Conservation (phyloP, 192 early-diverging fungal species). For the Ambispora gerdemannii region DNA sequence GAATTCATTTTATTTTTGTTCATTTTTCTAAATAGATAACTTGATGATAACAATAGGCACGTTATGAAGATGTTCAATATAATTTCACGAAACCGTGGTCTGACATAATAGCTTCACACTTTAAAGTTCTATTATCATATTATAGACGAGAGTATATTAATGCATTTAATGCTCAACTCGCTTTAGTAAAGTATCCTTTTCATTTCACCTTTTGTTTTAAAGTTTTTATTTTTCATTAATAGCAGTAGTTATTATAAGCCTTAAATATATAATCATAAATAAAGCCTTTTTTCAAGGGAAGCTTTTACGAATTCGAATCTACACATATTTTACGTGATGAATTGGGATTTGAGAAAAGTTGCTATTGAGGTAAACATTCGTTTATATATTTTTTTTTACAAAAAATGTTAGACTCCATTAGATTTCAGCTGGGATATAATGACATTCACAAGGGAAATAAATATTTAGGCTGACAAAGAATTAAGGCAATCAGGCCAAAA, state of each 20-base stretch:
- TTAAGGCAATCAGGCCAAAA: conserved; percentile 43
- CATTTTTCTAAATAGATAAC: neutral
- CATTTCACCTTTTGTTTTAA: neutral
- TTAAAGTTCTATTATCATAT: conserved; percentile 35
- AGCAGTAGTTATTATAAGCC: neutral
- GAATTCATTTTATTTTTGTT: neutral
- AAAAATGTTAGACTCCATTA: neutral
- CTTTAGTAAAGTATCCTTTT: conserved; percentile 39
- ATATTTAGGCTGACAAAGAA: conserved; percentile 52
- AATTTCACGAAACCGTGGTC: conserved; percentile 41
- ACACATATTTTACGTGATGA: conserved; percentile 58
- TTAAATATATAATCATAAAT: neutral
- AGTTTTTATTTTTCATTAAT: neutral
- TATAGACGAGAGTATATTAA: conserved; percentile 33
- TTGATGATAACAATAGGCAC: neutral
- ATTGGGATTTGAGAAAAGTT: conserved; percentile 53
- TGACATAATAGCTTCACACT: conserved; percentile 43
- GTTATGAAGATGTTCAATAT: neutral
- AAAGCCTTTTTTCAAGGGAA: conserved; percentile 50
- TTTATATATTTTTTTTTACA: neutral
- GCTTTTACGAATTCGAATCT: conserved; percentile 59
- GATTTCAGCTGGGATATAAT: too few species aligned
- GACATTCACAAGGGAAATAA: neutral
- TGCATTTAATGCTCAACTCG: conserved; percentile 48
- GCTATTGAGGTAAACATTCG: conserved; percentile 44